Evolutionary conservation across 441 rosid genomes (phyloP).

Genomic region (Cnidoscolus chayamansa): DNA sequence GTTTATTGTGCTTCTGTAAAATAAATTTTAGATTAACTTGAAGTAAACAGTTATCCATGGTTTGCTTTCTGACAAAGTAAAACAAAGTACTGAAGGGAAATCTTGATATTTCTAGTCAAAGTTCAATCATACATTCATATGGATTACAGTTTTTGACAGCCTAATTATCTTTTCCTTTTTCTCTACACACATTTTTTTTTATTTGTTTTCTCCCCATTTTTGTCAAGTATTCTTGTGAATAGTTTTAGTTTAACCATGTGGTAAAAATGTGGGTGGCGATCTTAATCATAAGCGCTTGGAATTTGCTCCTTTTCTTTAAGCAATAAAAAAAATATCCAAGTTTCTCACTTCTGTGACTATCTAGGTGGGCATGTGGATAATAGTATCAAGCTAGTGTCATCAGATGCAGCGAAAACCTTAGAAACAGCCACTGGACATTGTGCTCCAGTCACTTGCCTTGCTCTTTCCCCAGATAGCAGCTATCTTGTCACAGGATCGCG

Average conservation of each 20-base stretch:
- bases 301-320: neutral
- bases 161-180: neutral
- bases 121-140: neutral
- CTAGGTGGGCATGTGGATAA: constrained; percentile 96
- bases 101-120: neutral
- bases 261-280: neutral
- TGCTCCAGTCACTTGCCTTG: constrained; percentile 97
- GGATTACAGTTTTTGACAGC: neutral
- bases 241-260: neutral
- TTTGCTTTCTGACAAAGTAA: neutral
- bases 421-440: constrained; percentile 90
- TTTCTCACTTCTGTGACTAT: constrained; percentile 19
- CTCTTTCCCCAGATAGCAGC: constrained; percentile 80
- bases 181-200: neutral
- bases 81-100: neutral
- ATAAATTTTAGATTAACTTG: neutral
- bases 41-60: neutral
- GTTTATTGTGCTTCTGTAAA: neutral
- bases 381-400: constrained; percentile 79
- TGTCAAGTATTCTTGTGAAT: neutral
- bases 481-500: constrained; percentile 92
- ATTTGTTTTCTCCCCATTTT: neutral
- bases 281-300: neutral
- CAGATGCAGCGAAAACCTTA: constrained; percentile 87
- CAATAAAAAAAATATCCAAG: neutral